Conservation (phyloP, 805 yeast species). For the Yueomyces sinensis region DNA sequence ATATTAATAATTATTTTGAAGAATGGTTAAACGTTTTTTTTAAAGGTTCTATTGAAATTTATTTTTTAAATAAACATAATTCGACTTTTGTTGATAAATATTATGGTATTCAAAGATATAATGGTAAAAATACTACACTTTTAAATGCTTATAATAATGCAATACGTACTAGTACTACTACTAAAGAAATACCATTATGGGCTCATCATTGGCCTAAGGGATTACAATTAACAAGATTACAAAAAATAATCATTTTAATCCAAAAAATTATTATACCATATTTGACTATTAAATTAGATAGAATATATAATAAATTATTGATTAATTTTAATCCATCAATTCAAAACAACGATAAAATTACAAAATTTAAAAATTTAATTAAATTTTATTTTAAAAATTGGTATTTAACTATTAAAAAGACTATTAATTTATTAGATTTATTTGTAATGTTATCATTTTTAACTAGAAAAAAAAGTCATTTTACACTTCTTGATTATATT, state of each 20-base stretch:
- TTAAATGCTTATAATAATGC: slow-evolving; percentile 3
- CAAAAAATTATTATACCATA: slow-evolving; percentile 59
- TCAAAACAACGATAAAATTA: neutral
- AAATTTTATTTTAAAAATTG: slow-evolving; percentile 33
- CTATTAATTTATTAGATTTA: slow-evolving; percentile 36
- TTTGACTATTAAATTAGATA: slow-evolving; percentile 52
- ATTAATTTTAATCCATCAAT: slow-evolving; percentile 22
- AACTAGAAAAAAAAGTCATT: slow-evolving; percentile 51
- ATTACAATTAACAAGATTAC: slow-evolving; percentile 37
- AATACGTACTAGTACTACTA: neutral
- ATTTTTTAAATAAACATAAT: slow-evolving; percentile 60
- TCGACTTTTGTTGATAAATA: slow-evolving; percentile 84
- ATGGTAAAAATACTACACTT: slow-evolving; percentile 13
- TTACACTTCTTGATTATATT: slow-evolving; percentile 46
- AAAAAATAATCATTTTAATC: slow-evolving; percentile 40
- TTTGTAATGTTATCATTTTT: slow-evolving; percentile 50
- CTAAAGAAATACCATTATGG: neutral
- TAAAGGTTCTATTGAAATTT: slow-evolving; percentile 56
- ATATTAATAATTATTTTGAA: slow-evolving; percentile 68
- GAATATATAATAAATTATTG: slow-evolving; percentile 45
- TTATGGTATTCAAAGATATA: slow-evolving; percentile 67
- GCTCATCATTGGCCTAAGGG: slow-evolving; percentile 9
- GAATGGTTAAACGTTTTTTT: slow-evolving; percentile 39
- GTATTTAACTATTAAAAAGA: slow-evolving; percentile 48
- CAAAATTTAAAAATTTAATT: slow-evolving; percentile 3